Evolutionary conservation across 495 filamentous ascomycete species (phyloP), one percentile per base, ranked within the genome.

Genomic region (Penicillium fimorum): DNA sequence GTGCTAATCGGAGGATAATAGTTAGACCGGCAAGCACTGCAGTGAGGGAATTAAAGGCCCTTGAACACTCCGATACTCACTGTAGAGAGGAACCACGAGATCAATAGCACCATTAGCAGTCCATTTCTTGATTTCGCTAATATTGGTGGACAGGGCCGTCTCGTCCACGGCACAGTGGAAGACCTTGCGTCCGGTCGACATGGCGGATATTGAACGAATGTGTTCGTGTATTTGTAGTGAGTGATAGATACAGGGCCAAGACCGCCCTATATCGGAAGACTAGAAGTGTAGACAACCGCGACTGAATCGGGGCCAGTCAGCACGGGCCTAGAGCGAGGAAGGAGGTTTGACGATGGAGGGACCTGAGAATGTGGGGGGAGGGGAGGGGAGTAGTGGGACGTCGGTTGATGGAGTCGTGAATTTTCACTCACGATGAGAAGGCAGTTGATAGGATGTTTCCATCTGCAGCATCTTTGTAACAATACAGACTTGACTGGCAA

Each of bases 121-220:
- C 84, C 86, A 88, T 72, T 81, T 79, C 73, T 87, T 84, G 55
- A 89, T 83, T 64, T 82, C 82, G 61, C 81, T 84, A 64, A 88
- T 86, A 48, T 85, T 85, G 56, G 83, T 84, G 25, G 85, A 82
- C 60, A 89, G 67, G 32, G 85, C 87, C 50, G 84, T 86, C 63
- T 88, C 87, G 70, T 90, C 87, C 68, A 87, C 81, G 64, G 88
- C 84, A 76, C 87, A 89, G 74, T 87, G 84, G 70, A 86, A 86
- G 67, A 85, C 73, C 74, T 86, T 87, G 65, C 82, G 77, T 43
- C 73, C 71, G 27, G 83, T 64, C 65, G 74, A 71, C 76, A 79
- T 79, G 60, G 50, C 61, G 59, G 33, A 53, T 46, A 12, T 25
- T 52, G 46, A 61, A 57, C 38, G 52, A 54, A 52, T 51, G 53